phyloP scores from a whole-genome alignment of 306 rosid genomes.

The Vicia sativa region DNA sequence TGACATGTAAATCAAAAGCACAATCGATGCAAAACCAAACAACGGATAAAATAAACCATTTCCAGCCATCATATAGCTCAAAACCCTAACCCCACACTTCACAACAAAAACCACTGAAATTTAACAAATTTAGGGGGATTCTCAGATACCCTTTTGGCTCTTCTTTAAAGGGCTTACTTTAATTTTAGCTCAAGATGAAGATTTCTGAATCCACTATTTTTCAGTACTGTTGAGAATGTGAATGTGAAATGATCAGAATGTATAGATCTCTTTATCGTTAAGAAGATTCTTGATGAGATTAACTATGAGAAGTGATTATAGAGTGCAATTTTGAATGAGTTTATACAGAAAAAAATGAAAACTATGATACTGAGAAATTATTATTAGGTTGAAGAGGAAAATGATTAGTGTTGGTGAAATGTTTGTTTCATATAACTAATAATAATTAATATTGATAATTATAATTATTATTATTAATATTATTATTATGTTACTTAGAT shows the following conservation, averaged over 20 bases:
- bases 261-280: constrained; percentile 52
- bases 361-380: not conserved
- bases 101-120: constrained; percentile 41
- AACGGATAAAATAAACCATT: constrained; percentile 79
- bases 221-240: constrained; percentile 33
- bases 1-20: constrained; percentile 78
- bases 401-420: constrained; percentile 42
- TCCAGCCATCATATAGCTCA: constrained; percentile 53
- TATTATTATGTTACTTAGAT: constrained; percentile 52
- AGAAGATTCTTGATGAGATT: constrained; percentile 17
- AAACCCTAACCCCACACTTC: constrained; percentile 17
- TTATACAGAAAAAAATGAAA: not conserved
- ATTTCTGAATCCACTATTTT: constrained; percentile 10
- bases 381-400: constrained; percentile 7
- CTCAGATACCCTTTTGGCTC: constrained; percentile 47
- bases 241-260: constrained; percentile 36
- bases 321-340: constrained; percentile 28
- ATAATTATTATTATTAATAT: not conserved
- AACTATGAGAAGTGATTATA: constrained; percentile 32
- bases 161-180: constrained; percentile 20
- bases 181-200: constrained; percentile 39
- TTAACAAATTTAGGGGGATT: constrained; percentile 42
- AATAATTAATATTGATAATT: too few relatives aligned
- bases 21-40: constrained; percentile 67
- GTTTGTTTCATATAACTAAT: constrained; percentile 47